phyloP scores from a whole-genome alignment of 2,329 filamentous ascomycete genomes.

The Stachybotrys chartarum region DNA sequence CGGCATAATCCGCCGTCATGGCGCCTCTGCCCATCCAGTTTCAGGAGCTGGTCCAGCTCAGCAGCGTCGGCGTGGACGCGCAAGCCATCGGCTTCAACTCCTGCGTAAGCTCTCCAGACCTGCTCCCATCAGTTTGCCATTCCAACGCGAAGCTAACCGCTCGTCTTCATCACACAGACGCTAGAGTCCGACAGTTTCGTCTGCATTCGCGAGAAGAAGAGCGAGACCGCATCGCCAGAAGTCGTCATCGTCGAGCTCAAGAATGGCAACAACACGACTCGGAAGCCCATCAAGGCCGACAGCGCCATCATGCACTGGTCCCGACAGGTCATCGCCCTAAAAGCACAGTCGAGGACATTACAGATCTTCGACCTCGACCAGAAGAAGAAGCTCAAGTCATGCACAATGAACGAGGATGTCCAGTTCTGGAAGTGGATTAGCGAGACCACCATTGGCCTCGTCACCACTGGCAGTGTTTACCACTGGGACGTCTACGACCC shows the following conservation, averaged over 20 bases:
- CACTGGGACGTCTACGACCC: constrained; percentile 97
- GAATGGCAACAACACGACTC: constrained; percentile 91
- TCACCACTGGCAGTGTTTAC: constrained; percentile 86
- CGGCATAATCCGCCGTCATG: constrained; percentile 33
- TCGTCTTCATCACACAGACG: constrained; percentile 52
- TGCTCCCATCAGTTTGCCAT: constrained; percentile 5
- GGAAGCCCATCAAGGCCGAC: constrained; percentile 95
- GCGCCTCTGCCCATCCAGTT: constrained; percentile 85
- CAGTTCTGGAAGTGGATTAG: constrained; percentile 99
- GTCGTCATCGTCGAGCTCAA: constrained; percentile 98
- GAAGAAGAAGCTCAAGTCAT: constrained; percentile 95
- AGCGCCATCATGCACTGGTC: constrained; percentile 99
- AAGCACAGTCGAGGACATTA: constrained; percentile 86
- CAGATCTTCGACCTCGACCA: constrained; percentile 94
- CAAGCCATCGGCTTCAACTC: constrained; percentile 68
- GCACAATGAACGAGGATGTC: constrained; percentile 94
- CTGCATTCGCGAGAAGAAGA: constrained; percentile 92
- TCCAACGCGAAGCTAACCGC: constrained; percentile 10
- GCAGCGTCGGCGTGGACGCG: constrained; percentile 38
- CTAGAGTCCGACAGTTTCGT: constrained; percentile 96
- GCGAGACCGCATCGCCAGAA: constrained; percentile 75
- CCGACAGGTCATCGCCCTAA: constrained; percentile 91
- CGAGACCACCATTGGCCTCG: constrained; percentile 77
- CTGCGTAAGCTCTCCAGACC: constrained; percentile 50
- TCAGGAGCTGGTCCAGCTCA: constrained; percentile 74